Evolutionary conservation across 2,329 filamentous ascomycete species (phyloP).

Genomic region (Ascochyta rabiei): DNA sequence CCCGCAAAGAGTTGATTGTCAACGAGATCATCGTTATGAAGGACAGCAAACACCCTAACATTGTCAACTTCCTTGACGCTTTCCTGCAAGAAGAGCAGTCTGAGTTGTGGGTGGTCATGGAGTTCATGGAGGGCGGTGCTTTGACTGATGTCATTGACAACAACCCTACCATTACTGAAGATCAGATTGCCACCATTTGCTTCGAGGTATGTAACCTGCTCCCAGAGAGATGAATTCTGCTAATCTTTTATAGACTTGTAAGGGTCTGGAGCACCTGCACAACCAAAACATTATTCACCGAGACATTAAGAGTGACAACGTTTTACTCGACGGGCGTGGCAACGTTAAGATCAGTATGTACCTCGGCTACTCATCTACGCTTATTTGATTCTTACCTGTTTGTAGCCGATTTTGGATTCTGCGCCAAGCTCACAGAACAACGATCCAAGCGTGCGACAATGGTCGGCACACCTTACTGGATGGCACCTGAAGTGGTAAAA

Average conservation of each 20-base stretch:
- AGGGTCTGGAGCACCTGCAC: conserved; percentile 91
- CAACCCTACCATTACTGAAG: conserved; percentile 89
- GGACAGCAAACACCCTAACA: conserved; percentile 96
- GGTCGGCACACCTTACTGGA: conserved; percentile 99
- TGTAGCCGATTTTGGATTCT: conserved; percentile 98
- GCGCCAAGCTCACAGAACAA: conserved; percentile 94
- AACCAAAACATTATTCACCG: conserved; percentile 96
- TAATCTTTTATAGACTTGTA: conserved; percentile 75
- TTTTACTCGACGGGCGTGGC: conserved; percentile 88
- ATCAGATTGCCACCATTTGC: conserved; percentile 97
- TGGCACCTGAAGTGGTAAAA: conserved; percentile 99
- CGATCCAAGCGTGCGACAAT: conserved; percentile 98
- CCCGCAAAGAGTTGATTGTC: conserved; percentile 96
- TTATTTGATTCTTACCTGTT: conserved; percentile 7
- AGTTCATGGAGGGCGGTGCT: conserved; percentile 98
- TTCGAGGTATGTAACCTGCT: conserved; percentile 71
- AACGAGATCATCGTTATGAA: conserved; percentile 99
- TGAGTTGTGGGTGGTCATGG: conserved; percentile 99
- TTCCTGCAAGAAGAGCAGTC: conserved; percentile 94
- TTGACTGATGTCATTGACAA: conserved; percentile 99
- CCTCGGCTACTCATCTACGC: neutral
- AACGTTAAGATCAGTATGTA: conserved; percentile 96
- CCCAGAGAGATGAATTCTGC: conserved; percentile 4
- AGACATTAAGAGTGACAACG: conserved; percentile 99
- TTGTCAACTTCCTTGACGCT: conserved; percentile 97